Base-by-base conservation (phyloP, 106 monocot genomes). In the Apostasia shenzhenica region DNA sequence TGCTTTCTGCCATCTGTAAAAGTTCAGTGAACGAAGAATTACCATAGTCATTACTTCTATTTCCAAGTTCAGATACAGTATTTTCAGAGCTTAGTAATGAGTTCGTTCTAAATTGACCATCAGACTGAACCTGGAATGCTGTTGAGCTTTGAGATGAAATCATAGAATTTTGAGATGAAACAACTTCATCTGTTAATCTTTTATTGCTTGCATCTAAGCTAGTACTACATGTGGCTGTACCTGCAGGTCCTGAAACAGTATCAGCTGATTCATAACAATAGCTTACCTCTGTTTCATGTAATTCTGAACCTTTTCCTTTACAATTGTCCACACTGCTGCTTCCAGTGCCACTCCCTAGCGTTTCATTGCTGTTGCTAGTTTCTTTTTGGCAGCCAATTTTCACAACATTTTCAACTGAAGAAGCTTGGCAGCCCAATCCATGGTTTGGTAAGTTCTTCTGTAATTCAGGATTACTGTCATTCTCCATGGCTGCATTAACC, bases 1-100 rank as follows among this genome's bases (percentile, higher is more conserved):
- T 67, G 13, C 48, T 70, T 45, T 61, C 79, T 58, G 81, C 84
- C 67, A 92, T 80, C 42, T 74, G 74, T 49, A 92, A 71, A 67
- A 97, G 84, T 51, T 87, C 77, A 46, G 72, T 86, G 51, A 86
- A 92, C 64, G 89, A 80, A 73, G 73, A 77, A 50, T 47, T 43
- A 26, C 69, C 57, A 73, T 71, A 63, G 43, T 67, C 55, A 60
- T 71, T 73, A 67, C 63, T 66, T 42, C 52, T 60, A 47, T 55
- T 67, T 54, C 67, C 63, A 57, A 38, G 51, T 53, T 66, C 44
- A n/a, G 77, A 37, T 9, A 68, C 55, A 40, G 76, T 77, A 38
- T 59, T 14, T 76, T 45, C 69, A 41, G 46, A 44, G 49, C 38
- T 81, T 59, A 69, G 69, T 45, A 46, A 13, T 41, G 59, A 61